Conservation (phyloP, 108 stramenopile species). For the Licmophora abbreviata region DNA sequence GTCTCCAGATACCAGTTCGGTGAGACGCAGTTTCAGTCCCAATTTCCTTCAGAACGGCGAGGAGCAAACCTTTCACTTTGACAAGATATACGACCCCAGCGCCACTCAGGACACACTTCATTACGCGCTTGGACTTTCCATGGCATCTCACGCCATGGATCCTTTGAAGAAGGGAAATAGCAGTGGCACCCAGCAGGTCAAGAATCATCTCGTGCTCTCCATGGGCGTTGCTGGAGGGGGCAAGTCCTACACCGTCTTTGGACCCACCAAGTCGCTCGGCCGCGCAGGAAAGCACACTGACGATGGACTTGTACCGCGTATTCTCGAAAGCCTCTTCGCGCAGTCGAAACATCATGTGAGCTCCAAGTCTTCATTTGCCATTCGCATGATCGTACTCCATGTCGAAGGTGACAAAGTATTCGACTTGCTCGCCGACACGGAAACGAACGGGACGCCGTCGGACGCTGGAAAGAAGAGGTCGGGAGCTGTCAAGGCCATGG, state of each 20-base stretch:
- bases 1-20: neutral
- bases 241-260: slow-evolving; percentile 39
- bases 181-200: neutral
- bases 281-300: slow-evolving; percentile 10
- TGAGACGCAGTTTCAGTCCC: neutral
- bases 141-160: slow-evolving; percentile 5
- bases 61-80: slow-evolving; percentile 5
- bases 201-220: slow-evolving; percentile 27
- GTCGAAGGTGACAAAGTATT: slow-evolving; percentile 9
- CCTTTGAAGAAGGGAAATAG: slow-evolving; percentile 4
- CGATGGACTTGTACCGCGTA: slow-evolving; percentile 40
- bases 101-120: slow-evolving; percentile 6
- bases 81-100: neutral
- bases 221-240: slow-evolving; percentile 38
- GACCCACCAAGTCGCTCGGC: slow-evolving; percentile 18
- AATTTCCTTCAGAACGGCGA: neutral
- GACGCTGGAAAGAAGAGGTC: neutral
- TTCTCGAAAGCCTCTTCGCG: slow-evolving; percentile 38
- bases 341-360: slow-evolving; percentile 30
- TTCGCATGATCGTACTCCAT: slow-evolving; percentile 32
- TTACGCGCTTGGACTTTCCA: neutral
- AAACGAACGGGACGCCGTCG: neutral
- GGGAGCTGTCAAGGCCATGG: neutral
- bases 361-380: slow-evolving; percentile 13
- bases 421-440: slow-evolving; percentile 2